Base-by-base conservation (phyloP, 2,329 filamentous ascomycete species). In the Keithomyces neogunnii region DNA sequence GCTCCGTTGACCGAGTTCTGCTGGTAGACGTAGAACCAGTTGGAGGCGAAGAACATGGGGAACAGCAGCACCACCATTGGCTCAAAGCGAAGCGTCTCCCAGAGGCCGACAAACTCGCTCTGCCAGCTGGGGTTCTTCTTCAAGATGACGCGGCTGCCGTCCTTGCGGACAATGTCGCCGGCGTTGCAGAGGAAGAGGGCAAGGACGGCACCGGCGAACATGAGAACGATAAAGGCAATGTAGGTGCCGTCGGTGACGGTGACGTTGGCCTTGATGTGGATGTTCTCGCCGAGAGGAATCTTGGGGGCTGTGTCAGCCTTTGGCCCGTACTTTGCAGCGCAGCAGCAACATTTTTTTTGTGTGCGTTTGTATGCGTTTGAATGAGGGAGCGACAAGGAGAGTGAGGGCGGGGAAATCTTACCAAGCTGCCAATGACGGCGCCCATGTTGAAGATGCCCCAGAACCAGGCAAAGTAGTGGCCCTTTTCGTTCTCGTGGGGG, bases 401-500 rank as follows among this genome's bases (percentile, higher is more conserved):
- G 19, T 19, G 19, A 19, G 19, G 19, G 19, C 19, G 19, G 19
- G 19, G 4, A 39, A 29, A 13, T 64, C 71, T 60, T 63, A 76
- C 71, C 60, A 85, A 69, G 62, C 85, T 83, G 55, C 91, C 91
- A 66, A 96, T 89, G 55, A 96, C 90, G 61, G 84, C 90, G 60
- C 91, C 91, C 53, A 91, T 69, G 69, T 96, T 96, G 77, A 96
- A 96, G 62, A 96, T 95, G 66, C 90, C 84, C 91, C 91, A 96
- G 72, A 96, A 96, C 73, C 83, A 84, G 54, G 87, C 87, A 66
- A 96, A 95, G 67, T 90, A 96, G 53, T 85, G 84, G 44, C 91
- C 91, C 75, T 96, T 96, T 57, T 82, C 80, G 35, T 81, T 69
- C 70, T 96, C 91, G 26, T 80, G 75, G 2, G 90, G 90, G 66